phyloP scores from a whole-genome alignment of 2,329 filamentous ascomycete species.

The Apiospora phragmitis region DNA sequence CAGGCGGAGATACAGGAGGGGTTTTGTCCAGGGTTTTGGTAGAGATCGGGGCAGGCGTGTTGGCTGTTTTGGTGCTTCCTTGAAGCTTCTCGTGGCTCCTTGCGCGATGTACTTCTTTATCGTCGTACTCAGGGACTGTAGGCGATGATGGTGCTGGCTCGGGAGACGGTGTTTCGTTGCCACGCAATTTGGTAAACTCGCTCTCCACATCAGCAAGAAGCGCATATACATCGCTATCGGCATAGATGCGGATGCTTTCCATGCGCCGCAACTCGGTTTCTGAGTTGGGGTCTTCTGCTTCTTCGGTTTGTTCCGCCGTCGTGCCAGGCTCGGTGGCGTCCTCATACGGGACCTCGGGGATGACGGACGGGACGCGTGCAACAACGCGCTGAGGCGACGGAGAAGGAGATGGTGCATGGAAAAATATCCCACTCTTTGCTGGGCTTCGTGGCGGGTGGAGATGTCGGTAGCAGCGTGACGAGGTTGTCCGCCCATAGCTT shows the following conservation, averaged over 20 bases:
- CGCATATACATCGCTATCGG: conserved; percentile 66
- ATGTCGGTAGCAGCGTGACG: conserved; percentile 42
- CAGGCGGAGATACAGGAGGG: conserved; percentile 28
- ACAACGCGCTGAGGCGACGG: conserved; percentile 53
- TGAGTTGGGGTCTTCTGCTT: conserved; percentile 24
- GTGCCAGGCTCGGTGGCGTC: conserved; percentile 40
- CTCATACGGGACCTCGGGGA: conserved; percentile 50
- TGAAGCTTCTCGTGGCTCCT: conserved; percentile 53
- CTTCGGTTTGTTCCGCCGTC: conserved; percentile 18
- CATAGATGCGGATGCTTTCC: conserved; percentile 69
- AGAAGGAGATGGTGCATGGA: conserved; percentile 36
- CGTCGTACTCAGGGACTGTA: conserved; percentile 35
- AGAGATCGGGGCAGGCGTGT: background rate
- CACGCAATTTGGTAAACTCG: conserved; percentile 52
- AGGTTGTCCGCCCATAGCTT: conserved; percentile 41
- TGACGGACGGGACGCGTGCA: conserved; percentile 57
- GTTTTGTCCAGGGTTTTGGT: conserved; percentile 21
- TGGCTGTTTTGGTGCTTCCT: conserved; percentile 22
- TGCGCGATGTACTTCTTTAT: conserved; percentile 46
- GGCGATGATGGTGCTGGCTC: background rate
- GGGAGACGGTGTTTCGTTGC: background rate
- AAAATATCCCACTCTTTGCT: conserved; percentile 41
- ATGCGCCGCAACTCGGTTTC: conserved; percentile 35
- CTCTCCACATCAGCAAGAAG: conserved; percentile 67
- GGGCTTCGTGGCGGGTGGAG: conserved; percentile 62